These are phyloP conservation scores for Cryphonectria parasitica DNA, from an alignment of 2,329 filamentous ascomycete species.

Conservation along the genomic window DNA sequence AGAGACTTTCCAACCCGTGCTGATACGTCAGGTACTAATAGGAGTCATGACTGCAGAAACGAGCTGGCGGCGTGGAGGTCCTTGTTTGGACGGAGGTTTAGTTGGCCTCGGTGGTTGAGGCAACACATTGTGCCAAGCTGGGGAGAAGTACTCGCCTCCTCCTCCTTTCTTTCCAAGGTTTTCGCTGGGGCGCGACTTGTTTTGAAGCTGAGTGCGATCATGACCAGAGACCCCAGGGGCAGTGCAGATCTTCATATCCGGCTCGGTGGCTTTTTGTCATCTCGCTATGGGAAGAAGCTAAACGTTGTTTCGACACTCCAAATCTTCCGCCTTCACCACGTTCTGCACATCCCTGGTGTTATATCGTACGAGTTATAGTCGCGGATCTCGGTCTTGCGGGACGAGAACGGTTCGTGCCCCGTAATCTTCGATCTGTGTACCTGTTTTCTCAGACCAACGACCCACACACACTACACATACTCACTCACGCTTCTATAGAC, in stretches of 20 bases:
- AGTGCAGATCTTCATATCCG: neutral
- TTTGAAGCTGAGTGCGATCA: neutral
- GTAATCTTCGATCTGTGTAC: constrained; percentile 3
- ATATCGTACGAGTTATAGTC: constrained; percentile 9
- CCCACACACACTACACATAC: neutral
- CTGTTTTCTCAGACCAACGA: constrained; percentile 3
- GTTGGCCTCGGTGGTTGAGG: neutral
- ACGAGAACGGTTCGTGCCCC: constrained; percentile 10
- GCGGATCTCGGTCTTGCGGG: constrained; percentile 4
- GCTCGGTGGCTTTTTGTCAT: constrained; percentile 1
- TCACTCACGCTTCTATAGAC: neutral
- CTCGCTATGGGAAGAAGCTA: constrained; percentile 1
- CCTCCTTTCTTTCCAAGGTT: too few relatives aligned
- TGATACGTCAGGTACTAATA: neutral
- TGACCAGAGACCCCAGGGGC: neutral
- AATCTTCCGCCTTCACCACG: neutral
- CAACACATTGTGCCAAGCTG: neutral
- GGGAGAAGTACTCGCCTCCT: neutral
- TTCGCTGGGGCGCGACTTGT: neutral
- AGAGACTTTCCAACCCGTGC: too few relatives aligned
- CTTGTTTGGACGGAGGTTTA: neutral
- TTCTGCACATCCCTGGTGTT: neutral
- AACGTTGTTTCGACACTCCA: neutral
- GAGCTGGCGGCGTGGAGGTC: too few relatives aligned
- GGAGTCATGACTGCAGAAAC: neutral